Conservation (phyloP, 2,329 filamentous ascomycete genomes). For the Chaetomiaceae sp. region DNA sequence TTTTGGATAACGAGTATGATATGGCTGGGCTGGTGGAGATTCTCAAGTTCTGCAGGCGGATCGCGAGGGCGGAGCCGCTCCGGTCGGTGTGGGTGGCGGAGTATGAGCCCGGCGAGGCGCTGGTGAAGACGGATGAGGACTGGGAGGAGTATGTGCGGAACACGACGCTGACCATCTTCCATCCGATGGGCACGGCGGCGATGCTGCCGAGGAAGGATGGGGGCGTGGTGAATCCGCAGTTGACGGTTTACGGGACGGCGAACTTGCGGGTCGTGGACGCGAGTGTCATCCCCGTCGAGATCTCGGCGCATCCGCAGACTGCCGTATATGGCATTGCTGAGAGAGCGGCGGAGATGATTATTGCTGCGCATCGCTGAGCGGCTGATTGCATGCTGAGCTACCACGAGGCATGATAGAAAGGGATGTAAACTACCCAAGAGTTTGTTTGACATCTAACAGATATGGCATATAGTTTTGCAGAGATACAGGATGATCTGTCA, state of each 20-base stretch:
- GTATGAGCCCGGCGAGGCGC: conserved; percentile 32
- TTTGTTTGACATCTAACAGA: too few species aligned
- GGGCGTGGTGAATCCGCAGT: conserved; percentile 16
- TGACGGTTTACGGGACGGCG: conserved; percentile 20
- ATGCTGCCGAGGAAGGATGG: conserved; percentile 18
- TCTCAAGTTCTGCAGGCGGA: conserved; percentile 32
- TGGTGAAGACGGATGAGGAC: conserved; percentile 18
- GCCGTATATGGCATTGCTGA: conserved; percentile 23
- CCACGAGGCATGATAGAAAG: too few species aligned
- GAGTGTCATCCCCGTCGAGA: conserved; percentile 18
- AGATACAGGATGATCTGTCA: too few species aligned
- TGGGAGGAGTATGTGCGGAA: conserved; percentile 14
- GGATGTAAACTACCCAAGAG: too few species aligned
- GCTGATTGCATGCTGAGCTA: too few species aligned
- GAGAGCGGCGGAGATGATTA: conserved; percentile 18
- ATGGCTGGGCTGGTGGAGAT: conserved; percentile 24
- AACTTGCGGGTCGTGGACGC: conserved; percentile 21
- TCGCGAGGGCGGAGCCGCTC: conserved; percentile 33
- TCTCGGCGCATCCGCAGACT: conserved; percentile 21
- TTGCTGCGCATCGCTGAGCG: not conserved
- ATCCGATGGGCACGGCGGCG: conserved; percentile 17
- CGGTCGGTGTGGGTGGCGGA: conserved; percentile 31
- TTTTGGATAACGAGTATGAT: conserved; percentile 30
- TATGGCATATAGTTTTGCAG: too few species aligned
- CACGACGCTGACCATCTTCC: conserved; percentile 14